Evolutionary conservation across 1,139 yeast genomes (phyloP), one percentile per base, ranked within the genome.

Genomic region (Kodamaea sp.): DNA sequence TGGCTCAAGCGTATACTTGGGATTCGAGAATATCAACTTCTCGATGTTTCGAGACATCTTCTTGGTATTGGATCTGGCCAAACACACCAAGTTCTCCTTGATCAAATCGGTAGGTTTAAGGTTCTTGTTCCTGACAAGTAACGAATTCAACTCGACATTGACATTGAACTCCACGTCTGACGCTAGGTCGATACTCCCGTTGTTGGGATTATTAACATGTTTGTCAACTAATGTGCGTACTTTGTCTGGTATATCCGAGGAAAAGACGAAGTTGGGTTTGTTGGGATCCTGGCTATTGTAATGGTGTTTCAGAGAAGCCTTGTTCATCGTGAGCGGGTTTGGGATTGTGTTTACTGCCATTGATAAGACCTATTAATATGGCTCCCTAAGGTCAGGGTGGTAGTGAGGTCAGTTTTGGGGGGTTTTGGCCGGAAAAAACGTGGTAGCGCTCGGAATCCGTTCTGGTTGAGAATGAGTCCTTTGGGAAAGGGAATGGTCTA

Each of bases 191-290:
- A 15, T n/a, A 10, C 22, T 15, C n/a, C 31, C 29, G 25, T 15
- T 21, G 24, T 20, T 15, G 25, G 6, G 18, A 26, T 16, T n/a
- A 21, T n/a, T 7, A 29, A 39, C 29, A 22, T 35, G 38, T 4
- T 32, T 12, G 12, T 32, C 31, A 10, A 40, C 41, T 9, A 40
- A 27, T 11, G 12, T n/a, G 28, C 38, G 35, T 5, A 59, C 46
- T 35, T 53, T 53, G 16, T 50, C 51, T 0, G 59, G 53, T 7
- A 70, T 59, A 39, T 69, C 67, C 9, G 72, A 66, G 5, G 69
- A 58, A 39, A 64, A 65, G 19, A 70, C 49, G 38, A 68, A 63
- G 45, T 66, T 68, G 24, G 76, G 76, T 41, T 60, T 62, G 34
- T 59, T 50, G 4, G 56, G 50, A 46, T 67, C 71, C 25, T 42